phyloP scores from a whole-genome alignment of 768 basidiomycete species.

The Mycena vitilis region DNA sequence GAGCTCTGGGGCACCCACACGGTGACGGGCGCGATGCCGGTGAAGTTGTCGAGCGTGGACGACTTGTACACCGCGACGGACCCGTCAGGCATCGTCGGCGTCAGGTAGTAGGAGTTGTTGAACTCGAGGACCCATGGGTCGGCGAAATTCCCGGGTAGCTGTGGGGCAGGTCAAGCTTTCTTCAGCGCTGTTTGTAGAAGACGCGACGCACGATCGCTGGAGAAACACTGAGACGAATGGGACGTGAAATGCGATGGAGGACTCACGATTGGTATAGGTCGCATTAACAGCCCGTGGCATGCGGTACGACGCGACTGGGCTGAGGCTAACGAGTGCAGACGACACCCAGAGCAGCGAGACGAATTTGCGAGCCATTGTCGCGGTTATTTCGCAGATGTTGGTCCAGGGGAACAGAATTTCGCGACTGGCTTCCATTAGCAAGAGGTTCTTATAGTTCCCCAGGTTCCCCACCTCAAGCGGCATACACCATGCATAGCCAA shows the following conservation, averaged over 20 bases:
- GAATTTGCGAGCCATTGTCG: neutral
- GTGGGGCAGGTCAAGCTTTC: too few relatives aligned
- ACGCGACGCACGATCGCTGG: constrained; percentile 4
- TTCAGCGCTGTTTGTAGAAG: neutral
- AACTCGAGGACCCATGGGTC: constrained; percentile 28
- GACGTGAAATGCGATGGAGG: neutral
- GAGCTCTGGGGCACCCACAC: constrained; percentile 21
- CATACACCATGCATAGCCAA: too few relatives aligned
- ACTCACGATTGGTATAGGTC: constrained; percentile 13
- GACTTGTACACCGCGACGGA: constrained; percentile 29
- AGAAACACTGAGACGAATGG: neutral
- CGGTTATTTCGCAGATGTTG: neutral
- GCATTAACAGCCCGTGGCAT: neutral
- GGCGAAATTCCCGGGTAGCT: constrained; percentile 23
- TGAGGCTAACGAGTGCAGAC: neutral
- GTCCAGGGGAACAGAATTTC: neutral
- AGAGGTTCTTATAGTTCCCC: neutral
- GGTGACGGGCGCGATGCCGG: constrained; percentile 4
- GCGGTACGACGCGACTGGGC: neutral
- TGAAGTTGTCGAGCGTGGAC: constrained; percentile 26
- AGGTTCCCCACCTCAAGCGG: too few relatives aligned
- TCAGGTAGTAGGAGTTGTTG: constrained; percentile 26
- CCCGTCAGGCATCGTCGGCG: constrained; percentile 29
- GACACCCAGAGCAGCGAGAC: neutral
- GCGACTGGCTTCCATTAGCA: neutral